These are phyloP conservation scores for Cladosporium sphaerospermum DNA, from an alignment of 2,329 filamentous ascomycete species.

Conservation along the genomic window DNA sequence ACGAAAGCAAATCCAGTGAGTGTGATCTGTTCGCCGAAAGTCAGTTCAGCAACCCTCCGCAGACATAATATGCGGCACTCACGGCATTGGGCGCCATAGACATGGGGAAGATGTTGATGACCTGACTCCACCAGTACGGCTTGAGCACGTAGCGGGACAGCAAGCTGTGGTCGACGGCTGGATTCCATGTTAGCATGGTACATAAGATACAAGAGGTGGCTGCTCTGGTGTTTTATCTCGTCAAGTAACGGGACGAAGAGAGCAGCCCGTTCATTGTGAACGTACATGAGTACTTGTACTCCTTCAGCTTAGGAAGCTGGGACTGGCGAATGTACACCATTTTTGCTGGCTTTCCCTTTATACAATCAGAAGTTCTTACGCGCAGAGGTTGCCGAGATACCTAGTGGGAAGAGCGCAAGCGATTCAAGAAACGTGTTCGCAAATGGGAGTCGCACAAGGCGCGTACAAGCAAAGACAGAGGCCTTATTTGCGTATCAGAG, in stretches of 20 bases:
- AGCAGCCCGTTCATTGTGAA: not conserved
- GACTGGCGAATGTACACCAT: constrained; percentile 97
- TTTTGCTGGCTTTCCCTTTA: not conserved
- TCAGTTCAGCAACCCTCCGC: not conserved
- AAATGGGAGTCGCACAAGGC: too few species aligned
- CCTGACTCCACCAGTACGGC: constrained; percentile 92
- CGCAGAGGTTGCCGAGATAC: too few species aligned
- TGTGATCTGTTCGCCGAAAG: constrained; percentile 59
- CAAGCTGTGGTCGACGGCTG: constrained; percentile 77
- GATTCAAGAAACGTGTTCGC: too few species aligned
- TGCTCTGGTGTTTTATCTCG: too few species aligned
- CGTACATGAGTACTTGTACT: constrained; percentile 73
- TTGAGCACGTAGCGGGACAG: constrained; percentile 91
- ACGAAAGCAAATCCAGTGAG: constrained; percentile 87
- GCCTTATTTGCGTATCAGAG: too few species aligned
- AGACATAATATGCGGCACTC: constrained; percentile 20
- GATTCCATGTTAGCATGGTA: too few species aligned
- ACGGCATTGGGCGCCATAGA: constrained; percentile 69
- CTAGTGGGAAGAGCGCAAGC: too few species aligned
- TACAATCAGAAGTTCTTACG: too few species aligned
- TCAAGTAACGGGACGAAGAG: too few species aligned
- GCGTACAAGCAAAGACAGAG: too few species aligned
- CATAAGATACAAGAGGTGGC: not conserved
- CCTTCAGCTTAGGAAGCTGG: constrained; percentile 76
- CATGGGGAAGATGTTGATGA: constrained; percentile 92